Evolutionary conservation across 2,329 filamentous ascomycete genomes (phyloP), one percentile per base, ranked within the genome.

Genomic region (Aspergillus piperis): DNA sequence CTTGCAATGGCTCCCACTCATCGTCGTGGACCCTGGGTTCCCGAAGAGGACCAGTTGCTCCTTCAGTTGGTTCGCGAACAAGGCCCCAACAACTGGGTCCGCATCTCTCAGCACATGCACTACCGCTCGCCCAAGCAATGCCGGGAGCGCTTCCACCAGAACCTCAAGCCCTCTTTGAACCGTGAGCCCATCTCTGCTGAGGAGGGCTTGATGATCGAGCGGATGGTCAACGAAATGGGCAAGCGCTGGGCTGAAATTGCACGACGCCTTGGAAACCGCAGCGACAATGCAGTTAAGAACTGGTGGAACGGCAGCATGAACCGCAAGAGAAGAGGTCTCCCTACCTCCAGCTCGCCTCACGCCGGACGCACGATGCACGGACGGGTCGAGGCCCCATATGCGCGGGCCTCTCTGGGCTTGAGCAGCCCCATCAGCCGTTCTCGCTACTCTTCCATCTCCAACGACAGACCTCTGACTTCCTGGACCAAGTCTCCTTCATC

Each of bases 291-390:
- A 27, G 91, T 97, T 64, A 97, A 97, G 85, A 97, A 97, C 77
- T 97, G 92, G 92, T 96, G 91, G 91, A 96, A 96, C 73, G 92
- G 93, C 53, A 91, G 89, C 73, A 90, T 93, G 84, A 96, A 96
- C 79, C 87, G 92, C 70, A 84, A 89, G 70, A 84, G 82, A 71
- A 81, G 87, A 66, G 75, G 81, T 55, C 73, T 78, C 38, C 68
- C 70, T 10, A 69, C 66, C 19, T 64, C 71, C 44, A 70, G 62
- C 48, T 79, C 63, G 76, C 80, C 74, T 64, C 66, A 62, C 62
- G 57, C 64, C 48, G 51, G 39, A 65, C 69, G 77, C 67, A 71
- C 75, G 54, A 71, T 64, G 62, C 68, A 69, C 60, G 74, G 76
- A 63, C 73, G 76, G 27, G 69, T 78, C 50, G 75, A 78, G 60